Evolutionary conservation across 1,284 basidiomycete genomes (phyloP).

Genomic region (Boletellus dicymbophilus): DNA sequence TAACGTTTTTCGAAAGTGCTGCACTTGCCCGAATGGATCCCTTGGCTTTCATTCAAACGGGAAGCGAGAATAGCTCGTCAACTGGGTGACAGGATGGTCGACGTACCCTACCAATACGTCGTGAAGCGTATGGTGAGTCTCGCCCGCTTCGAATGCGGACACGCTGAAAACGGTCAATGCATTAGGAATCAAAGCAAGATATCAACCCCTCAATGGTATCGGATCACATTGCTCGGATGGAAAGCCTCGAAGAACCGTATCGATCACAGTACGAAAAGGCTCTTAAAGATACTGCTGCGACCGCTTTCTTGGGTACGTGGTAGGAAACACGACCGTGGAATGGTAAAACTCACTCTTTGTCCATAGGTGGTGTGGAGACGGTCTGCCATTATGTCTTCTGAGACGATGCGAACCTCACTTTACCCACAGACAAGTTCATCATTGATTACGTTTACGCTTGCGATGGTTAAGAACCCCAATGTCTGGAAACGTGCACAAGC

Average conservation of each 20-base stretch:
- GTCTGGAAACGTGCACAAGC: constrained; percentile 35
- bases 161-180: background rate
- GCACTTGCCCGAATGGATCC: constrained; percentile 21
- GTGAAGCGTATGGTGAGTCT: background rate
- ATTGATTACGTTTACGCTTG: constrained; percentile 29
- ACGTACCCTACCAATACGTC: constrained; percentile 14
- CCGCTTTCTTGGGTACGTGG: constrained; percentile 15
- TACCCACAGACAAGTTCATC: constrained; percentile 8
- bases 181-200: too few relatives aligned
- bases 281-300: background rate
- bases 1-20: constrained; percentile 12
- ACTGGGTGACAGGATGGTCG: background rate
- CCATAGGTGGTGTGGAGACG: constrained; percentile 6
- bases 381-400: constrained; percentile 5
- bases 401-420: background rate
- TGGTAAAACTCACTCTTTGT: too few relatives aligned
- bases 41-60: constrained; percentile 17
- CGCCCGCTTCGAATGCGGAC: background rate
- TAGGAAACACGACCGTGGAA: too few relatives aligned
- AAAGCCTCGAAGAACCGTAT: constrained; percentile 3
- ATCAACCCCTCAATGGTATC: constrained; percentile 20
- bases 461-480: constrained; percentile 36
- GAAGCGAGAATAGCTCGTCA: constrained; percentile 6
- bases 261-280: background rate
- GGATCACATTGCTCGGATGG: constrained; percentile 13